These are phyloP conservation scores for Punica granatum DNA, from an alignment of 345 rosid species.

Conservation along the genomic window DNA sequence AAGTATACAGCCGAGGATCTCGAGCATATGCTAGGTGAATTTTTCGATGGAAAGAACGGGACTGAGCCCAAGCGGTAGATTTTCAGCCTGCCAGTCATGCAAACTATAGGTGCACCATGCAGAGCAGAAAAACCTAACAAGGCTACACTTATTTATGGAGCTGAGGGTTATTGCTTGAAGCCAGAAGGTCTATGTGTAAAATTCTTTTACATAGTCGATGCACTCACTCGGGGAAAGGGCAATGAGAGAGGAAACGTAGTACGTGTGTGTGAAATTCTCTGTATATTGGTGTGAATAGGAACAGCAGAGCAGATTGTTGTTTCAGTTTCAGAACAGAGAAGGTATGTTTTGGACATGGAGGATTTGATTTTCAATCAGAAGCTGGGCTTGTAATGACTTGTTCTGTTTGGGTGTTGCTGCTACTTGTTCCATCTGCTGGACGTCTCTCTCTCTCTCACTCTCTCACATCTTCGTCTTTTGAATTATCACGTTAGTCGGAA, in stretches of 20 bases:
- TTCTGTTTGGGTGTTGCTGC: no score
- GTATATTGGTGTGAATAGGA: not conserved
- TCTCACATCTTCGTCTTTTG: not conserved
- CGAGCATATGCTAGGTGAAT: slow-evolving; percentile 84
- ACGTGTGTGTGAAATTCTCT: not conserved
- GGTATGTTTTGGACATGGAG: not conserved
- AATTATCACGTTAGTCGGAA: not conserved
- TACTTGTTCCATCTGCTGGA: no score
- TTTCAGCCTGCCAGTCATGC: not conserved
- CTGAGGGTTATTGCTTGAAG: not conserved
- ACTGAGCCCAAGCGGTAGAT: slow-evolving; percentile 63
- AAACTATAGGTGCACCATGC: not conserved
- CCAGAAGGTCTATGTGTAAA: slow-evolving; percentile 4
- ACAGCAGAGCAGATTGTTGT: not conserved
- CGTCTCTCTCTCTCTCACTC: not conserved
- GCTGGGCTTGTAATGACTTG: slow-evolving; percentile 2
- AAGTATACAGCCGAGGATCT: slow-evolving; percentile 84
- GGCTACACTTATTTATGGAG: not conserved
- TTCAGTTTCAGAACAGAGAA: not conserved
- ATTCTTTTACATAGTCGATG: not conserved
- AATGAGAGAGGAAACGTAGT: not conserved
- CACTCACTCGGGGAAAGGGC: not conserved
- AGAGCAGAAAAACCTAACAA: not conserved
- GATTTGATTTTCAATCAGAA: not conserved
- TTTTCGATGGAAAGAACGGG: slow-evolving; percentile 78